These are phyloP conservation scores for Dendrocalamus sinicus DNA, from an alignment of 176 grass and related monocot genomes.

Conservation along the genomic window DNA sequence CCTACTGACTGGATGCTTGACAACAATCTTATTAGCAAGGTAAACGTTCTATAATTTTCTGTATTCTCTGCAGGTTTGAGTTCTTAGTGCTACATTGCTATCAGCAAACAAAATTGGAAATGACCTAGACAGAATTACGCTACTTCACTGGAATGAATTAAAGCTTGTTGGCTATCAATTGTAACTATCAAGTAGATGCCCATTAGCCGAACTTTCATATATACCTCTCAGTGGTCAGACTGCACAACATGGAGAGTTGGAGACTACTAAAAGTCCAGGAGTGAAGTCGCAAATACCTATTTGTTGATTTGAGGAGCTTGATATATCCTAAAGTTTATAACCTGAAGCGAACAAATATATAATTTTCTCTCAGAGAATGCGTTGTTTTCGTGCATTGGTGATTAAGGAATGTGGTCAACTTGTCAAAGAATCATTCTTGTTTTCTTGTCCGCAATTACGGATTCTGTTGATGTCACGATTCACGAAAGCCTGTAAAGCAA, in stretches of 20 bases:
- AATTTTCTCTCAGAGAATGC: not conserved
- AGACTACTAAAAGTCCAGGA: not conserved
- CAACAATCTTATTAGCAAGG: slow-evolving; percentile 89
- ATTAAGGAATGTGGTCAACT: not conserved
- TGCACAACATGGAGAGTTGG: not conserved
- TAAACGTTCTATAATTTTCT: slow-evolving; percentile 41
- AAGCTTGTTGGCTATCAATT: not conserved
- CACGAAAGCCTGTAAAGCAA: not conserved
- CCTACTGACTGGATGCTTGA: slow-evolving; percentile 98
- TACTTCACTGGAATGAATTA: not conserved
- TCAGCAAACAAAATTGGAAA: not conserved
- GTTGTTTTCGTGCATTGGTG: not conserved
- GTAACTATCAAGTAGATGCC: not conserved
- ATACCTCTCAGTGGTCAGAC: not conserved
- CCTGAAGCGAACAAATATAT: not conserved
- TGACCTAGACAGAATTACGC: slow-evolving; percentile 1
- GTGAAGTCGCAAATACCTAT: not conserved
- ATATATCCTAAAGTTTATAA: not conserved
- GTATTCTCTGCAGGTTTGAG: slow-evolving; percentile 16
- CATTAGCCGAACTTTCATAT: not conserved
- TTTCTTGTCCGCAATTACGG: not conserved
- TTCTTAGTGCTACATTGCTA: slow-evolving; percentile 1
- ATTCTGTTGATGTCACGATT: slow-evolving; percentile 2
- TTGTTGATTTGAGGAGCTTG: not conserved
- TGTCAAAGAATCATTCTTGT: not conserved